Conservation (phyloP, 352 stramenopile genomes). For the Blastocystis sp. region DNA sequence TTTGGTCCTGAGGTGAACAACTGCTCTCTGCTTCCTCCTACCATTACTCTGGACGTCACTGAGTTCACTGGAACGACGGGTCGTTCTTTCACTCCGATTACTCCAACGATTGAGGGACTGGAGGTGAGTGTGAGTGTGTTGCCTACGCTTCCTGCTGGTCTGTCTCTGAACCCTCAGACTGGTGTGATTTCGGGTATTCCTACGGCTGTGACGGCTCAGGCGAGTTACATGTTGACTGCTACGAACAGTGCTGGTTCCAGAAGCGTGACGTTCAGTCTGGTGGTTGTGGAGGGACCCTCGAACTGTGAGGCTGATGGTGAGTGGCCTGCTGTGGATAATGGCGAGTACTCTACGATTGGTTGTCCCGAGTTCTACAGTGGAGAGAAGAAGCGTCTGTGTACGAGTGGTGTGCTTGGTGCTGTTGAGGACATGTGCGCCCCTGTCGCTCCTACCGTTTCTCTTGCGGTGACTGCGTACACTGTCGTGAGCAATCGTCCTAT, state of each 20-base stretch:
- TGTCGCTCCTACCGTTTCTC: slow-evolving; percentile 26
- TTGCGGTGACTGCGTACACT: neutral
- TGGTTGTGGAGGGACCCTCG: neutral
- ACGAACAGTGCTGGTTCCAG: neutral
- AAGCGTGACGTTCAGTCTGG: neutral
- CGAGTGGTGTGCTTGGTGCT: neutral
- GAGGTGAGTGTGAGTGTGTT: neutral
- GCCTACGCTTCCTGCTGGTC: neutral
- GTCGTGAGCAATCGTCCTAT: slow-evolving; percentile 44
- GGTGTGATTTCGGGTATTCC: slow-evolving; percentile 34
- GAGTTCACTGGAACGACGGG: no score
- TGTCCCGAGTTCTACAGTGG: neutral
- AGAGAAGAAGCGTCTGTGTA: neutral
- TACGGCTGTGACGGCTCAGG: neutral
- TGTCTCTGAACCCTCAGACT: neutral
- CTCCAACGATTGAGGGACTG: neutral
- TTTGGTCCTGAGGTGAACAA: neutral
- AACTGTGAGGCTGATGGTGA: neutral
- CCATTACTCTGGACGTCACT: neutral
- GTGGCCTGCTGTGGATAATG: neutral
- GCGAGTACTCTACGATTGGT: neutral
- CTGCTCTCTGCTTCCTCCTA: neutral
- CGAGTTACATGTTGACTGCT: neutral
- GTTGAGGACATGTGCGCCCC: neutral
- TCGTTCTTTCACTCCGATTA: neutral